A percentile compares a stretch with the other conserved stretches of the same genome.
These are phyloP conservation scores for Marsdenia floribunda DNA, from an alignment of 257 asterid genomes.

Conservation along the genomic window DNA sequence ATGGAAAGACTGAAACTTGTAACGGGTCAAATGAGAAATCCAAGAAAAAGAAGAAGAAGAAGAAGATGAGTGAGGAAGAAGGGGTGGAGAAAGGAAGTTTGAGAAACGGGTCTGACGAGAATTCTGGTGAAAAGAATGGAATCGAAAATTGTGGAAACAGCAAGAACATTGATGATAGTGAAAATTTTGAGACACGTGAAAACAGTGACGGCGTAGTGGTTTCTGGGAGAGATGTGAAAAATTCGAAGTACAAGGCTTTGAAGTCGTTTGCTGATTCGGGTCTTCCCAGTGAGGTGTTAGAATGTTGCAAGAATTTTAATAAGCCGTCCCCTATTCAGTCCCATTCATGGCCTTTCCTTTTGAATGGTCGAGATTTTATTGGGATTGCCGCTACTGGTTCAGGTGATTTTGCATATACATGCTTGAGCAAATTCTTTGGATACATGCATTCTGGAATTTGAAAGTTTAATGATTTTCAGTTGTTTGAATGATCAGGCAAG, in stretches of 20 bases:
- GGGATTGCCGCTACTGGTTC: slow-evolving; percentile 98
- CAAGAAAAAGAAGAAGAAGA: slow-evolving; percentile 37
- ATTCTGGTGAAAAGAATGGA: slow-evolving; percentile 28
- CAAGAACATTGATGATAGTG: slow-evolving; percentile 15
- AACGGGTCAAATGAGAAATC: slow-evolving; percentile 28
- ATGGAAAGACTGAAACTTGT: slow-evolving; percentile 9
- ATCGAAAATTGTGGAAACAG: slow-evolving; percentile 9
- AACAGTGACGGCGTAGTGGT: slow-evolving; percentile 50
- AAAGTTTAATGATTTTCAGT: neutral
- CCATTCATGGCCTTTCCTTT: slow-evolving; percentile 91
- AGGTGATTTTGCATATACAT: slow-evolving; percentile 35
- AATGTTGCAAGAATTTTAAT: slow-evolving; percentile 77
- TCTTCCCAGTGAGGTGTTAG: slow-evolving; percentile 55
- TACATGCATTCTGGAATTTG: neutral
- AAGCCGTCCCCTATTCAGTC: slow-evolving; percentile 96
- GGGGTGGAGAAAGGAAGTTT: slow-evolving; percentile 1
- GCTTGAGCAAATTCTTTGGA: neutral
- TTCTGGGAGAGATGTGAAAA: slow-evolving; percentile 66
- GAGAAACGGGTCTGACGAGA: slow-evolving; percentile 24
- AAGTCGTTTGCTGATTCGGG: slow-evolving; percentile 61
- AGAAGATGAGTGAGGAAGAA: slow-evolving; percentile 22
- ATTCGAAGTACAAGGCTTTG: slow-evolving; percentile 56
- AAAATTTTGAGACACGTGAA: slow-evolving; percentile 42
- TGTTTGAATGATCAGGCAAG: slow-evolving; percentile 53
- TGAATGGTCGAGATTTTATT: slow-evolving; percentile 85